Evolutionary conservation across 768 basidiomycete species (phyloP).

Genomic region (Austroboletus eburneus): DNA sequence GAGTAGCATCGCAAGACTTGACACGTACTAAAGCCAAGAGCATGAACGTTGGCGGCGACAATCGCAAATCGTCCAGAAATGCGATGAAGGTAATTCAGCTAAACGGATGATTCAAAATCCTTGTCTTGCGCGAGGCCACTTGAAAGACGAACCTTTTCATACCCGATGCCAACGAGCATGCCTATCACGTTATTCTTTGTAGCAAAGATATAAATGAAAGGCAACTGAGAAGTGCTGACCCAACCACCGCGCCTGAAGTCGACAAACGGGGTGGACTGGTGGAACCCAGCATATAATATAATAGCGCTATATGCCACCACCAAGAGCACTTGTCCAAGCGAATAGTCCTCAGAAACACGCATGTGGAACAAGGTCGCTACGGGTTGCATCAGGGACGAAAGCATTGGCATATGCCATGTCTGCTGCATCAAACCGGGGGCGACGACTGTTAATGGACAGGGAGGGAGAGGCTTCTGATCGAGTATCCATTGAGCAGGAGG

Average conservation of each 20-base stretch:
- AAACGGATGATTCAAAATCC: not conserved
- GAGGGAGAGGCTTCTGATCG: slow-evolving; percentile 15
- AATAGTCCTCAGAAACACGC: slow-evolving; percentile 46
- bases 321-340: slow-evolving; percentile 46
- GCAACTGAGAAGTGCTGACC: slow-evolving; percentile 56
- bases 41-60: slow-evolving; percentile 55
- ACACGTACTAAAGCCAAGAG: slow-evolving; percentile 51
- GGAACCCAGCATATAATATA: slow-evolving; percentile 46
- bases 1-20: not conserved
- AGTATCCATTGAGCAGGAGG: not conserved
- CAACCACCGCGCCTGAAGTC: slow-evolving; percentile 48
- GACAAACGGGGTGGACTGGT: slow-evolving; percentile 47
- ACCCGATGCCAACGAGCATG: slow-evolving; percentile 54
- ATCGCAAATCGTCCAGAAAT: slow-evolving; percentile 56
- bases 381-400: slow-evolving; percentile 41
- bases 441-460: slow-evolving; percentile 7
- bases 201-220: slow-evolving; percentile 57
- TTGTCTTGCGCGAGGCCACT: not conserved
- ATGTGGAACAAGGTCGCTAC: slow-evolving; percentile 39
- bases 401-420: slow-evolving; percentile 32
- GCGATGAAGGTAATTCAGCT: slow-evolving; percentile 78
- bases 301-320: slow-evolving; percentile 43
- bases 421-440: slow-evolving; percentile 1
- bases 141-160: slow-evolving; percentile 51
- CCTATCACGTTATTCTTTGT: slow-evolving; percentile 69